phyloP scores from a whole-genome alignment of 2,329 filamentous ascomycete genomes.

The Onygenales sp. region DNA sequence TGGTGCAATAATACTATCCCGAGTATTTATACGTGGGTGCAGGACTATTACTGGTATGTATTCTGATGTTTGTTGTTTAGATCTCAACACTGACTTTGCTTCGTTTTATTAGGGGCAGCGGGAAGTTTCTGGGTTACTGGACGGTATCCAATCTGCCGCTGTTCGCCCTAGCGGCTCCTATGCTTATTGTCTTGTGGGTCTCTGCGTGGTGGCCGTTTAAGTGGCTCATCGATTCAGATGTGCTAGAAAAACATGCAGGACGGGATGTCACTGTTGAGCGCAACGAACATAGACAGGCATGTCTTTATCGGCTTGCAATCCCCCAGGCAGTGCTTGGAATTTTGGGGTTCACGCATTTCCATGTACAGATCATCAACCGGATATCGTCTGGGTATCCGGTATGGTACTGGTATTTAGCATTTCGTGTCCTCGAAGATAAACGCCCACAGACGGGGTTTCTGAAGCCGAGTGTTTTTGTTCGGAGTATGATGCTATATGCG shows the following conservation, averaged over 20 bases:
- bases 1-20: constrained; percentile 72
- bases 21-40: constrained; percentile 87
- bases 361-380: constrained; percentile 88
- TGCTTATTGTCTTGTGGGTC: constrained; percentile 56
- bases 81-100: not conserved
- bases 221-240: constrained; percentile 15
- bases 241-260: not conserved
- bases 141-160: constrained; percentile 74
- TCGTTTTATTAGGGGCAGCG: constrained; percentile 37
- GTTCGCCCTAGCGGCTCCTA: constrained; percentile 73
- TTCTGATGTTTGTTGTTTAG: not conserved
- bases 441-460: constrained; percentile 7
- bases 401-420: constrained; percentile 77
- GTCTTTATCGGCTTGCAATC: constrained; percentile 52
- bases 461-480: constrained; percentile 35
- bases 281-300: constrained; percentile 9
- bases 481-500: constrained; percentile 72
- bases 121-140: constrained; percentile 87
- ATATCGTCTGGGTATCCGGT: constrained; percentile 79
- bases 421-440: constrained; percentile 18
- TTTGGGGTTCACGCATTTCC: constrained; percentile 69
- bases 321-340: constrained; percentile 63
- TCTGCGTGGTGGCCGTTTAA: constrained; percentile 47
- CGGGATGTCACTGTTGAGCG: constrained; percentile 3
- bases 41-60: constrained; percentile 77